Evolutionary conservation across 2,329 filamentous ascomycete species (phyloP), one percentile per base, ranked within the genome.

Genomic region (Penicillium sp.): DNA sequence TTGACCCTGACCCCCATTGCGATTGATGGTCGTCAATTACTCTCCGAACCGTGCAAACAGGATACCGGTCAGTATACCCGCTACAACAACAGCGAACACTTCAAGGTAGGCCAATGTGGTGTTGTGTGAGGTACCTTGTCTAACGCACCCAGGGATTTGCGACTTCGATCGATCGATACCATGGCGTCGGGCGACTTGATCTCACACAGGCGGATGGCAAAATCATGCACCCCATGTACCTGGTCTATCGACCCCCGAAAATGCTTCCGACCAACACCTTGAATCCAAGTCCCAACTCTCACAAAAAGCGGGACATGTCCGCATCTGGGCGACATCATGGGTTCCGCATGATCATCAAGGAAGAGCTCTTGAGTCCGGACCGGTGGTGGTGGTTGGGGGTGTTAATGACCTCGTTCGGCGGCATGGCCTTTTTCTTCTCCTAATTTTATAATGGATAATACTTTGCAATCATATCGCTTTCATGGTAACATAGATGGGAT

Each of bases 221-320:
- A 1, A 87, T 86, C 11, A 76, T 89, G 75, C 83, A 87, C 63
- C 88, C 88, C 11, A 81, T 91, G 79, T 91, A 88, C 72, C 80
- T 89, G 46, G 83, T 81, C 61, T 85, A 82, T 69, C 80, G 74
- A 13, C 83, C 86, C 5, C 87, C 88, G 0, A 76, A 86, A 67
- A 91, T 91, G 87, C 82, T 90, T 6, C 88, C 88, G 2, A 90
- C 88, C 3, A 78, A 80, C 11, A 89, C 86, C 0, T 77, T 91
- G 58, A 87, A 89, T 67, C 85, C 87, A 1, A 77, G 74, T 1
- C 66, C 76, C 1, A 72, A 72, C n/a, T 77, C 71, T 7, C 65
- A 66, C 21, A 75, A 72, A 55, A 65, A 66, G 45, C 56, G 65
- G 2, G 62, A 62, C 8, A 7, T 65, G 5, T 55, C 59, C 21